phyloP scores from a whole-genome alignment of 2,329 filamentous ascomycete genomes.

The Claviceps citrina region DNA sequence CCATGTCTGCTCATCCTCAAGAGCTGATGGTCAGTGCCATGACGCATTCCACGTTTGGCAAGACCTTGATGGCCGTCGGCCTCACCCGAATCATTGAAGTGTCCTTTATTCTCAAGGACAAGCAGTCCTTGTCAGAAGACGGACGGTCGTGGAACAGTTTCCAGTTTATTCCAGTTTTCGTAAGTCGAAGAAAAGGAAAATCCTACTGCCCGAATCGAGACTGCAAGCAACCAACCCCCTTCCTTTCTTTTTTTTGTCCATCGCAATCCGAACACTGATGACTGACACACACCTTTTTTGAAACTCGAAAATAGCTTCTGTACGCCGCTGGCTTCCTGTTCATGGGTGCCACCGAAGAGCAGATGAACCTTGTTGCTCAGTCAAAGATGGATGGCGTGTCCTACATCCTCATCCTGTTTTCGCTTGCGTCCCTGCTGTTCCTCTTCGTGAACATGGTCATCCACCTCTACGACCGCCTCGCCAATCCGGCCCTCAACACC shows the following conservation, averaged over 20 bases:
- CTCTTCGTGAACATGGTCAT: conserved; percentile 81
- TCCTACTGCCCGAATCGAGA: no score
- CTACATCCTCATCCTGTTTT: conserved; percentile 84
- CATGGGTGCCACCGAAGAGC: conserved; percentile 94
- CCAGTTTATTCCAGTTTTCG: conserved; percentile 38
- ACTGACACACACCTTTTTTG: no score
- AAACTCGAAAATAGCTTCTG: conserved; percentile 48
- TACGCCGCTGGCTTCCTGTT: conserved; percentile 91
- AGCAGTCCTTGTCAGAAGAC: conserved; percentile 46
- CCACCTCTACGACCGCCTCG: conserved; percentile 58
- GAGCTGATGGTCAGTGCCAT: conserved; percentile 68
- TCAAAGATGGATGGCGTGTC: conserved; percentile 75
- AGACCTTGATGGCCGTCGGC: conserved; percentile 85
- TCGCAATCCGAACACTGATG: background rate
- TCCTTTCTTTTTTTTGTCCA: background rate
- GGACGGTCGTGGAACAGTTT: conserved; percentile 51
- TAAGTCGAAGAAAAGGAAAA: conserved; percentile 34
- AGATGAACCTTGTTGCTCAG: conserved; percentile 63
- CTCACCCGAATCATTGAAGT: conserved; percentile 78
- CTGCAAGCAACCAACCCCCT: no score
- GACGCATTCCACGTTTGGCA: conserved; percentile 81
- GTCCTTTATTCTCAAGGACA: conserved; percentile 69
- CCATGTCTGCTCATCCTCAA: conserved; percentile 86
- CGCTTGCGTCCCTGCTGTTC: conserved; percentile 77
- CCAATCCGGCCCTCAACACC: conserved; percentile 19